Evolutionary conservation across 1,284 basidiomycete species (phyloP).

Genomic region (Peniophora sp.): DNA sequence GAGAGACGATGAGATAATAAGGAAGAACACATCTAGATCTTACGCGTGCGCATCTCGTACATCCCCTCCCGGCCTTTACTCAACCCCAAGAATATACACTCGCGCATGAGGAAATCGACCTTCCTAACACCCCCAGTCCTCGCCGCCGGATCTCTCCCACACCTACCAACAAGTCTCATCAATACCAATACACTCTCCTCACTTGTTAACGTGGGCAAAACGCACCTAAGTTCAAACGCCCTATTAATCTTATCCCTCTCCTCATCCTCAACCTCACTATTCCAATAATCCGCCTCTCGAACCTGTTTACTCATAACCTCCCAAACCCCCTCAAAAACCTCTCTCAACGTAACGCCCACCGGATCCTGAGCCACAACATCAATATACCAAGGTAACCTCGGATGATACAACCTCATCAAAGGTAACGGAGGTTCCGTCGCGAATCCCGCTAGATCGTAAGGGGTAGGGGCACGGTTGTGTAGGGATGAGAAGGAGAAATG

Average conservation of each 20-base stretch:
- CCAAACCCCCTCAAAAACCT: slow-evolving; percentile 37
- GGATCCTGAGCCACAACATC: slow-evolving; percentile 33
- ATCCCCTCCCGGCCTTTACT: slow-evolving; percentile 29
- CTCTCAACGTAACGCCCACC: slow-evolving; percentile 46
- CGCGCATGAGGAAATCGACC: slow-evolving; percentile 34
- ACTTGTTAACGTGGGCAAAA: too few species aligned
- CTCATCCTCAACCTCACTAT: slow-evolving; percentile 25
- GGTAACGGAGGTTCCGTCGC: slow-evolving; percentile 36
- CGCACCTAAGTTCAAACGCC: slow-evolving; percentile 18
- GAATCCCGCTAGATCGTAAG: slow-evolving; percentile 33
- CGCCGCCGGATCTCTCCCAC: slow-evolving; percentile 20
- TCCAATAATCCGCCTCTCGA: slow-evolving; percentile 27
- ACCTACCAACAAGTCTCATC: slow-evolving; percentile 18
- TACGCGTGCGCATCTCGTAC: slow-evolving; percentile 36
- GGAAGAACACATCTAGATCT: not conserved
- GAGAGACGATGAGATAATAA: too few species aligned
- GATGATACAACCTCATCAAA: slow-evolving; percentile 41
- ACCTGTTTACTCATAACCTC: slow-evolving; percentile 21
- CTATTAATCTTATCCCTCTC: slow-evolving; percentile 24
- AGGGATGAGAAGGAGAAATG: slow-evolving; percentile 30
- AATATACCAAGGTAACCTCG: slow-evolving; percentile 50
- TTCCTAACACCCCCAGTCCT: slow-evolving; percentile 26
- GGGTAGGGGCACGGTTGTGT: slow-evolving; percentile 18
- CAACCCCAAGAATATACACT: slow-evolving; percentile 31
- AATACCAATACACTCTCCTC: too few species aligned